Base-by-base conservation (phyloP, 768 basidiomycete genomes). In the Podaxis mareebaensis region DNA sequence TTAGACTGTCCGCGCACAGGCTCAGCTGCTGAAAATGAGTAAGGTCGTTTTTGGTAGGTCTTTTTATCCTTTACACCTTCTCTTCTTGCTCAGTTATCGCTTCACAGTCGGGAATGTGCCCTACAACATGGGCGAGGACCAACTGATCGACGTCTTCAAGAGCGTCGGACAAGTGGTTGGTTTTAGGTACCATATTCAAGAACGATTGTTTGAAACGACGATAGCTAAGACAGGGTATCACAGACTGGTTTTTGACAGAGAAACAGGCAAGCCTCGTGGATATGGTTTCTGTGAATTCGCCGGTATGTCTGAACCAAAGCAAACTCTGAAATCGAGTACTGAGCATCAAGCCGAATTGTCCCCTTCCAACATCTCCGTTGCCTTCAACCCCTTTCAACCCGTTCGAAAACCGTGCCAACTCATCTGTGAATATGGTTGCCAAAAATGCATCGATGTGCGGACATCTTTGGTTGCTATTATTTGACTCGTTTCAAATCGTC, bases 261-360 rank as follows among this genome's bases (percentile, higher is more conserved):
- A 93, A 63, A 95, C 94, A n/a, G 94, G 93, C 60, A 96, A 96
- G 73, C 93, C 95, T 56, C 90, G 89, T 76, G 95, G 95, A 30
- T 96, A 95, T 74, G 95, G 94, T 22, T 94, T 94, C 72, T 94
- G 93, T 80, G 93, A 95, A 85, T 95, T 93, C 70, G 85, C 90
- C 67, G 93, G 92, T 93, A 85, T 79, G 82, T 81, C 72, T 24
- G 5, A 33, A 42, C n/a, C 6, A 26, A 75, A 71, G 77, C 72
- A 72, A 67, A 72, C 69, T 61, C 68, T 71, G 58, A 4, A 65
- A 24, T 58, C 61, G 67, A 66, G 66, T 51, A 67, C 54, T 67
- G 54, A 66, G 66, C 68, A 59, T 67, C 66, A 68, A 68, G 65
- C 46, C 39, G 66, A 70, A 77, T 77, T 83, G 76, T 81, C 80